Evolutionary conservation across 2,329 filamentous ascomycete species (phyloP), one percentile per base, ranked within the genome.

Genomic region (Colletotrichum tamarilloi): DNA sequence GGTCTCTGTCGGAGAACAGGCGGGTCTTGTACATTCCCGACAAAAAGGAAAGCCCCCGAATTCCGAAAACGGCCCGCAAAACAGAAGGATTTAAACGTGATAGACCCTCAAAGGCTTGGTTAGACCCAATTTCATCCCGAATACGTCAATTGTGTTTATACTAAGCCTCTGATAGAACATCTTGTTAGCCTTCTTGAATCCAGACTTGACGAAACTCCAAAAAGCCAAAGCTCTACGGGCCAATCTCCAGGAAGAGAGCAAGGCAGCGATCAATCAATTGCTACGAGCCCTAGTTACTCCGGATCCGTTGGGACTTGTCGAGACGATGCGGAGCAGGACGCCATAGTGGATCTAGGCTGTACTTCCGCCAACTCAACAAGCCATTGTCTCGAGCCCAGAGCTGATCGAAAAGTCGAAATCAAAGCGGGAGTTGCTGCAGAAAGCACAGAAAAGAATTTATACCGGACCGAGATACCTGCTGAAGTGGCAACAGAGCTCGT

Each of bases 261-360:
- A 49, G 42, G 42, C 6, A 49, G 7, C 8, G 7, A 7, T 49
- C 42, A 49, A n/a, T 49, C 42, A 4, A 49, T 19, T n/a, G 42
- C 42, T n/a, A 49, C 42, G 42, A 49, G 19, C 19, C 42, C 42
- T 8, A 49, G 42, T 49, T n/a, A n/a, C 19, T 49, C 42, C 42
- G 42, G 19, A 49, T 49, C 42, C 2, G 19, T 11, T 4, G 6
- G 19, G 19, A 49, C 42, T 19, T 49, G 42, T 49, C 42, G 42
- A 49, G 42, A 49, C 9, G 42, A 49, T 49, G 42, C 42, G 42
- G 42, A 11, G 42, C 42, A 49, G 16, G 5, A 49, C 16, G 19
- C 9, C 42, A 8, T n/a, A 6, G 3, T 19, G 19, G 8, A 7
- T 1, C 0, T 7, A 4, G 7, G 8, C 19, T n/a, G 3, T n/a